Base-by-base conservation (phyloP, 2,329 filamentous ascomycete species). In the Sclerotiophoma versabilis region DNA sequence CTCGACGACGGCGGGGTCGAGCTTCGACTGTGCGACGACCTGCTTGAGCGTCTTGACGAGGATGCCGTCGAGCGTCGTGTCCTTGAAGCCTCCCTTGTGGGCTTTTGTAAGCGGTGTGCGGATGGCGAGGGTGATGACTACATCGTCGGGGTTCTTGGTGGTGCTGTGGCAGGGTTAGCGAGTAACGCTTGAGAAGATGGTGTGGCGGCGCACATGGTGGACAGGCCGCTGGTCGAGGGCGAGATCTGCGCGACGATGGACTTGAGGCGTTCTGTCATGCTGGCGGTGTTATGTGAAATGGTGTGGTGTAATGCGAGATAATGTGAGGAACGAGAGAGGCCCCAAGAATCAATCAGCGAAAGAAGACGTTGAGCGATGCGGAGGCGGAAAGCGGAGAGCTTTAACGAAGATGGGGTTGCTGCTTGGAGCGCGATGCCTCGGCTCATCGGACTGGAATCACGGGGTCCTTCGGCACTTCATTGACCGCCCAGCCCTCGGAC, bases 21-120 rank as follows among this genome's bases (percentile, higher is more conserved):
- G 78, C 52, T 88, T 90, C 59, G 88, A 88, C 70, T 88, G 87
- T 61, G 87, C 81, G 36, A 78, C 60, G 23, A 81, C 80, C 64
- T 80, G 75, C 80, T 95, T 90, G 65, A 98, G 80, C 42, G 96
- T 81, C 55, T 92, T 87, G 73, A 92, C 92, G 57, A 96, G 76
- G 52, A 99, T 82, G 77, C 88, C 93, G 76, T 99, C 95, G 59
- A 98, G 85, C 33, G 84, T 84, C 5, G 92, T 96, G 76, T 99
- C 93, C 82, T 97, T 98, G 82, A 99, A 90, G 34, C 92, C 92
- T 63, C 95, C 93, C 83, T 96, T 97, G 75, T 83, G 84, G 46
- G 85, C 92, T 81, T 97, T 98, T 72, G 89, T 84, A 59, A 99
- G 84, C 0, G 95, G 92, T 23, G 93, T 97, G 51, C 95, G 90